Conservation (phyloP, 2,329 filamentous ascomycete species). For the Ascomycota sp. region DNA sequence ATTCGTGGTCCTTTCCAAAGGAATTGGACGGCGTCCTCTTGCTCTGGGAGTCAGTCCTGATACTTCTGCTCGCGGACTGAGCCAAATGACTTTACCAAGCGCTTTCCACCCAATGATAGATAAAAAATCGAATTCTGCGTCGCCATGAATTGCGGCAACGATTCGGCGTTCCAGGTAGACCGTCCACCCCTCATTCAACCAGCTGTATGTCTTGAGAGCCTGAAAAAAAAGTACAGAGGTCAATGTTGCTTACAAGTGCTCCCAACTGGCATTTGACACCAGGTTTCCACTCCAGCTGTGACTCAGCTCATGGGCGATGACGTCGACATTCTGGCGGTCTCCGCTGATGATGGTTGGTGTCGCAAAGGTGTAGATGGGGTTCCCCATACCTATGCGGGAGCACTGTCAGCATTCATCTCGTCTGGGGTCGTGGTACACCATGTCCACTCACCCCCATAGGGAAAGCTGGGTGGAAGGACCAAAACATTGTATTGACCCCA, state of each 20-base stretch:
- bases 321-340: conserved; percentile 78
- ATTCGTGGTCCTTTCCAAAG: conserved; percentile 70
- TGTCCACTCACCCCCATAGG: conserved; percentile 46
- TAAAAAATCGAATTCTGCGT: conserved; percentile 76
- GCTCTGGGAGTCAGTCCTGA: background rate
- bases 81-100: conserved; percentile 25
- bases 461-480: conserved; percentile 75
- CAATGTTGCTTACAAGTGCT: conserved; percentile 41
- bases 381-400: conserved; percentile 48
- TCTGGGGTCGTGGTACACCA: background rate
- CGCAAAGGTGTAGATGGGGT: conserved; percentile 85
- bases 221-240: background rate
- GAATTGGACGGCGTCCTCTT: conserved; percentile 55
- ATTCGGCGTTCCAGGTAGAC: conserved; percentile 83
- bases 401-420: background rate
- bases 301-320: conserved; percentile 71
- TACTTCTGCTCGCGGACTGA: background rate
- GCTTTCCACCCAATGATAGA: conserved; percentile 93
- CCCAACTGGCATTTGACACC: conserved; percentile 60
- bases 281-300: conserved; percentile 80
- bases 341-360: conserved; percentile 89
- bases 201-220: conserved; percentile 17
- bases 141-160: conserved; percentile 56
- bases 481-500: conserved; percentile 95
- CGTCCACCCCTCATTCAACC: conserved; percentile 73